Base-by-base conservation (phyloP, 352 stramenopile species). In the Pythium dissimile region DNA sequence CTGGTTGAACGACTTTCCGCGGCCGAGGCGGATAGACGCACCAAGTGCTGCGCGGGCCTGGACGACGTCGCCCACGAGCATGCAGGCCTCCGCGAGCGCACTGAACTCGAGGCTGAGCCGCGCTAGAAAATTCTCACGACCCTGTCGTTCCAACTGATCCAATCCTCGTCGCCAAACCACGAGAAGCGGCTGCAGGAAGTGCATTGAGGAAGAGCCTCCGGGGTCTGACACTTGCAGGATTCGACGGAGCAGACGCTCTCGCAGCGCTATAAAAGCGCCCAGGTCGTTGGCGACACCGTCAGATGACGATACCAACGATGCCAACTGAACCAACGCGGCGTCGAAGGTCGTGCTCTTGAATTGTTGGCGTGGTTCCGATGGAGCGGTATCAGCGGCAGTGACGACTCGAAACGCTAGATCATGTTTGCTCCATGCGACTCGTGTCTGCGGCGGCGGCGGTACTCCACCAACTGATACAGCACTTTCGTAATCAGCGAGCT, bases 381-480 rank as follows among this genome's bases (percentile, higher is more conserved):
- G 16, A 12, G 43, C 4, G 10, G 43, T 35, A 23, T 50, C 21
- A 13, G 24, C 23, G 16, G 15, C 12, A 20, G 52, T 30, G 6
- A 53, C 56, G 11, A 53, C 41, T 5, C 37, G 4, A 15, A 64
- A 64, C 3, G 20, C 41, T 41, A 34, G 46, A n/a, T 49, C 27
- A 9, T 24, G 30, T 28, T 58, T 64, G 28, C 34, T 57, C 56
- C 56, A 64, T 27, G 47, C 39, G 46, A 64, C 42, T 21, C 47
- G 45, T 16, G 30, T 16, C 4, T 23, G 27, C 13, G 39, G 41
- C 2, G 28, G 46, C 1, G 23, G 28, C 24, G 12, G 16, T n/a
- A n/a, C n/a, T n/a, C n/a, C n/a, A n/a, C n/a, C n/a, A n/a, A n/a
- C n/a, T n/a, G n/a, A n/a, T n/a, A n/a, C n/a, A n/a, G n/a, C n/a